Conservation (phyloP, 2,329 filamentous ascomycete genomes). For the Bipolaris zeicola region DNA sequence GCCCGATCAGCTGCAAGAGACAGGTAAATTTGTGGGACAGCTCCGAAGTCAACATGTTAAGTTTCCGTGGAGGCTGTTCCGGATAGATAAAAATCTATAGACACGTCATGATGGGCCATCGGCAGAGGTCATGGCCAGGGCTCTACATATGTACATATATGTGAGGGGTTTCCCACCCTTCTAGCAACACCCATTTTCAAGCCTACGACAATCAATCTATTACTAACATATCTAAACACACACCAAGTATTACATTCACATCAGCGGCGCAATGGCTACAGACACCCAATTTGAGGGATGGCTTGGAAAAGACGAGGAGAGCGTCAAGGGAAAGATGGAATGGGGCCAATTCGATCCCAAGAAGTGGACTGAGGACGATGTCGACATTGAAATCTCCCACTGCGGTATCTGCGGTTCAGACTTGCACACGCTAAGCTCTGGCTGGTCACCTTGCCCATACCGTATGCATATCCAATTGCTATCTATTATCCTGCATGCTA, state of each 20-base stretch:
- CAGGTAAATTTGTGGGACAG: not conserved
- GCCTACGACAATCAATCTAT: not conserved
- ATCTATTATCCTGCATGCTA: not conserved
- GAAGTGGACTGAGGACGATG: conserved; percentile 70
- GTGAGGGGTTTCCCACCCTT: not conserved
- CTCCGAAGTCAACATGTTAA: not conserved
- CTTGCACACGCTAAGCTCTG: conserved; percentile 43
- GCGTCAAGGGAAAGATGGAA: conserved; percentile 60
- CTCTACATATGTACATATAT: conserved; percentile 10
- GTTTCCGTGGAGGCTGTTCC: not conserved
- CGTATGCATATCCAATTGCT: conserved; percentile 11
- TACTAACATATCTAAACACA: not conserved
- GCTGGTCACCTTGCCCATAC: conserved; percentile 45
- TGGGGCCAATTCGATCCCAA: conserved; percentile 56
- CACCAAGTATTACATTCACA: not conserved
- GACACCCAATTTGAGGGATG: conserved; percentile 58
- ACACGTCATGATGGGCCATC: conserved; percentile 7
- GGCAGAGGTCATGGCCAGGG: conserved; percentile 4
- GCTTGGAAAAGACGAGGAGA: conserved; percentile 58
- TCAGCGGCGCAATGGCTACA: conserved; percentile 20
- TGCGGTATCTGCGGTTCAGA: conserved; percentile 47
- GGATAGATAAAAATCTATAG: conserved; percentile 6
- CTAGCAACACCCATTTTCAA: not conserved
- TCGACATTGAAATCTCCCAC: conserved; percentile 49
- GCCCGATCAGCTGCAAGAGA: not conserved